phyloP scores from a whole-genome alignment of 768 basidiomycete genomes.

The Pleurotus ostreatus region DNA sequence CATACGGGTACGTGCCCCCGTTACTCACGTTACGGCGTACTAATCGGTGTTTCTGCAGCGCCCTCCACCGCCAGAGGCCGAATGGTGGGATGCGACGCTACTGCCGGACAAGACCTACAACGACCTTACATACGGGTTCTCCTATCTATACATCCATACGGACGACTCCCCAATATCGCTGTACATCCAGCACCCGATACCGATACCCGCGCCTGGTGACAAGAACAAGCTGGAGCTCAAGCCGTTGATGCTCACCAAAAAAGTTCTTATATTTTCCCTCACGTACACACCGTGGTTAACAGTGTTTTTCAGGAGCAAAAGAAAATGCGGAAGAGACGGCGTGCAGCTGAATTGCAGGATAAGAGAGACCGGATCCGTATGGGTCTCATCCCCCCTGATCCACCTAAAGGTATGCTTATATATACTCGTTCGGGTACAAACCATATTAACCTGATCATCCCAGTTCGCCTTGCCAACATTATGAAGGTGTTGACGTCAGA shows the following conservation, averaged over 20 bases:
- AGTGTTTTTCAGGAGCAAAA: slow-evolving; percentile 67
- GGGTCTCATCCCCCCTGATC: slow-evolving; percentile 92
- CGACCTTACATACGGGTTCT: slow-evolving; percentile 59
- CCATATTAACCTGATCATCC: not conserved
- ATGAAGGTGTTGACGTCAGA: slow-evolving; percentile 98
- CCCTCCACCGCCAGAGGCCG: slow-evolving; percentile 80
- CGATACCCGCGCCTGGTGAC: slow-evolving; percentile 87
- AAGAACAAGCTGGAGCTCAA: slow-evolving; percentile 77
- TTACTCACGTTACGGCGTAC: not conserved
- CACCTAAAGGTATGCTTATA: slow-evolving; percentile 74
- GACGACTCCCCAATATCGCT: slow-evolving; percentile 76
- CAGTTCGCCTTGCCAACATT: slow-evolving; percentile 90
- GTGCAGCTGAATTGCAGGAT: slow-evolving; percentile 88
- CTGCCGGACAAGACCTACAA: slow-evolving; percentile 79
- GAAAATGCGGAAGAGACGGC: slow-evolving; percentile 90
- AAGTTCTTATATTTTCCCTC: slow-evolving; percentile 36
- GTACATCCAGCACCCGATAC: slow-evolving; percentile 96
- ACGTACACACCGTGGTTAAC: not conserved
- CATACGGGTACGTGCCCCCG: slow-evolving; percentile 59
- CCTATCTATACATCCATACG: slow-evolving; percentile 59
- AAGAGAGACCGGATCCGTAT: slow-evolving; percentile 92
- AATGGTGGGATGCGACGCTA: slow-evolving; percentile 96
- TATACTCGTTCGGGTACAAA: not conserved
- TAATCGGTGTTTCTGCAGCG: slow-evolving; percentile 39
- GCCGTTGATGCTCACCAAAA: slow-evolving; percentile 90